Evolutionary conservation across 1,284 basidiomycete species (phyloP), one percentile per base, ranked within the genome.

Genomic region (Leccinum idahoense): DNA sequence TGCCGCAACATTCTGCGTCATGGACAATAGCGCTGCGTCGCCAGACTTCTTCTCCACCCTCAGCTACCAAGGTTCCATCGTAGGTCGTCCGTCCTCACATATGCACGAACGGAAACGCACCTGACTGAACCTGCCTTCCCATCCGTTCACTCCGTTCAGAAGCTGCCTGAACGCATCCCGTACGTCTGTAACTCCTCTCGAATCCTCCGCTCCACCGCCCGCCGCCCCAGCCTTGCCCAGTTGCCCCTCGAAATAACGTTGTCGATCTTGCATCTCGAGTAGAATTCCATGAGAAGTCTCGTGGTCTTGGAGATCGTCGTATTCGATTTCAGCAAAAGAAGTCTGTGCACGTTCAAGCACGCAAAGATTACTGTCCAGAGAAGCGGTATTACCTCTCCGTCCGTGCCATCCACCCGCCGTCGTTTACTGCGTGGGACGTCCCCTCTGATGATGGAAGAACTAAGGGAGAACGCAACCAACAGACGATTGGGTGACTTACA

Each of bases 271-370:
- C 84, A 98, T 93, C 67, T 96, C 87, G 41, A 98, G 81, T 2
- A 88, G 74, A 35, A 97, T 91, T 1, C 92, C 92, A 7, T 80
- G 73, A 0, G 86, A 82, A 1, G 80, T 71, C 60, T 86, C 82
- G 5, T 85, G 81, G 59, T 90, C 88, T 68, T 87, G 88, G 32
- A 99, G 80, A 72, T 98, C 96, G 60, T 93, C 89, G 18, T 96
- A 81, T 64, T 95, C 92, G 63, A 98, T 90, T 70, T 93, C 88
- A 10, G 83, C 76, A 65, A 90, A 89, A 54, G 79, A 78, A 57
- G 78, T 78, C 79, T 84, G 67, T 55, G 18, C 18, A 57, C 2
- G 23, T 57, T 12, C 37, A 60, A 61, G 54, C 18, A 41, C 54
- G 39, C 12, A 7, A n/a, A 53, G 51, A 44, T 54, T 26, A 14